A percentile compares a stretch with the other conserved stretches of the same genome.
These are phyloP conservation scores for Puya raimondii DNA, from an alignment of 176 grass and related monocot species.

Conservation along the genomic window DNA sequence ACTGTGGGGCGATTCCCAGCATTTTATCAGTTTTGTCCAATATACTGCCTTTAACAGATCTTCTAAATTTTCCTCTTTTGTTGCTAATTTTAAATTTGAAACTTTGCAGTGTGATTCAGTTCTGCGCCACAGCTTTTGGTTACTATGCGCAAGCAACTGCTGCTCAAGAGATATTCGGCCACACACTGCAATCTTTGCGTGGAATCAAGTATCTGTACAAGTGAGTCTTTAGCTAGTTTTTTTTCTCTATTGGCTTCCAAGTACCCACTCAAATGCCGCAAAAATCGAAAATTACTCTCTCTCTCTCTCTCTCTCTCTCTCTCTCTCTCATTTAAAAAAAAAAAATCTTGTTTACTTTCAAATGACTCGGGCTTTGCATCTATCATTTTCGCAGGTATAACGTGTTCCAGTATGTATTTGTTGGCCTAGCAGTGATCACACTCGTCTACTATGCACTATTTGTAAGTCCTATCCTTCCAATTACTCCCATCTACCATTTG, in stretches of 20 bases:
- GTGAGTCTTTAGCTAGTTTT: constrained; percentile 35
- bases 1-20: neutral
- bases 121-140: constrained; percentile 89
- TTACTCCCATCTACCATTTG: neutral
- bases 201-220: constrained; percentile 99
- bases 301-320: no score
- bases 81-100: neutral
- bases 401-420: constrained; percentile 96
- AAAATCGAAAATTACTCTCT: no score
- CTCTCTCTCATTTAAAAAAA: no score
- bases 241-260: neutral
- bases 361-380: no score
- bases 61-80: neutral
- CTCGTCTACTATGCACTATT: constrained; percentile 83
- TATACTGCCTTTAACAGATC: neutral
- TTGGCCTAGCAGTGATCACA: constrained; percentile 80
- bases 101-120: constrained; percentile 89
- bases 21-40: neutral
- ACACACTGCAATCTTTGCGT: constrained; percentile 79
- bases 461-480: constrained; percentile 37
- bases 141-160: constrained; percentile 99
- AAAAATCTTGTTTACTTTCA: no score
- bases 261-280: no score
- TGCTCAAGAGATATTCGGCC: constrained; percentile 96
- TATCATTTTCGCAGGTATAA: constrained; percentile 60